Conservation (phyloP, 2,329 filamentous ascomycete genomes). For the Magnaporthiopsis rhizophila region DNA sequence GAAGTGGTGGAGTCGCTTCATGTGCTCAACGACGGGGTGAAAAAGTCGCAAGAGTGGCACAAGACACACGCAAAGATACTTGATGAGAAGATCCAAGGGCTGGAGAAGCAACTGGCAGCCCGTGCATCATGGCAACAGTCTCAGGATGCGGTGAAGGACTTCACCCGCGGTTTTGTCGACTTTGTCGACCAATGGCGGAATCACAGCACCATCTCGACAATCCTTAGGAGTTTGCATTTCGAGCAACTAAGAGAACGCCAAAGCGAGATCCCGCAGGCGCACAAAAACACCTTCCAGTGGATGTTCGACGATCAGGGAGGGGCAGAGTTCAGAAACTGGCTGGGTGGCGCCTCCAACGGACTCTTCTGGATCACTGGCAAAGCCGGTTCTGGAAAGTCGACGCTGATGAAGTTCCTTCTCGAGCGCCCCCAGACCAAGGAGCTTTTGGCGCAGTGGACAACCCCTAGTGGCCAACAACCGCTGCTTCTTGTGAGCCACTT, state of each 20-base stretch:
- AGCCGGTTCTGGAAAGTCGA: conserved; percentile 20
- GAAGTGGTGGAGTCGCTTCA: too few species aligned
- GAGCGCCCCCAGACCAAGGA: conserved; percentile 10
- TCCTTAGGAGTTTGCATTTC: background rate
- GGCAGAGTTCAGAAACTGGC: conserved; percentile 17
- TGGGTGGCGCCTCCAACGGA: conserved; percentile 12
- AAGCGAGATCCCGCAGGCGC: conserved; percentile 3
- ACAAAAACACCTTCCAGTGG: conserved; percentile 13
- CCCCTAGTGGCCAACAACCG: background rate
- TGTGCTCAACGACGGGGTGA: background rate
- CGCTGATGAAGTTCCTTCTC: conserved; percentile 25
- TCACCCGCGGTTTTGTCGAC: background rate
- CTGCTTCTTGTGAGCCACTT: conserved; percentile 23
- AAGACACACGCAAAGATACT: background rate
- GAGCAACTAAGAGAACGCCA: background rate
- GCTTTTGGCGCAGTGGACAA: conserved; percentile 22
- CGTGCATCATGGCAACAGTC: too few species aligned
- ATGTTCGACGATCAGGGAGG: conserved; percentile 4
- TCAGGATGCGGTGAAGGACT: too few species aligned
- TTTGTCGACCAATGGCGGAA: background rate
- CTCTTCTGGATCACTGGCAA: conserved; percentile 30
- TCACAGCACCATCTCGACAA: background rate
- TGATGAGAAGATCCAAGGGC: background rate
- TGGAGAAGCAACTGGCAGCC: background rate
- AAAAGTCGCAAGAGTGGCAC: background rate